A percentile compares a stretch with the other conserved stretches of the same genome.
Conservation (phyloP, 1,139 yeast genomes). For the Geotrichum cucujoidarum region DNA sequence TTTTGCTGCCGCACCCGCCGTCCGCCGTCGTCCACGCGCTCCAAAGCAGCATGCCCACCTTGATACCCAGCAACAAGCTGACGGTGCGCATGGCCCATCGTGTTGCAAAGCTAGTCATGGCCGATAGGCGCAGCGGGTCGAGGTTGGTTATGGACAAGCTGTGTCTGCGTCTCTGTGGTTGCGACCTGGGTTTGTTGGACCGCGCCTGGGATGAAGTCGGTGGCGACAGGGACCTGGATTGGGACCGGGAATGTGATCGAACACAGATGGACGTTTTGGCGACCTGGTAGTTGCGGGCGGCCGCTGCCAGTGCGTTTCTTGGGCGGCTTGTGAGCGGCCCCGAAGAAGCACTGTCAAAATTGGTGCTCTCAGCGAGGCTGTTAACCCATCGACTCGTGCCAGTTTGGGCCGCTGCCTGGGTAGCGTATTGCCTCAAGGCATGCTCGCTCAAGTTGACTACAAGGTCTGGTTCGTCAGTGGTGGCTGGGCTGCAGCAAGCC, state of each 20-base stretch:
- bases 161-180: too few species aligned
- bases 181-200: too few species aligned
- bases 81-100: not conserved
- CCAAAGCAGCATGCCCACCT: not conserved
- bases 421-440: not conserved
- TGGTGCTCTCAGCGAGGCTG: conserved; percentile 26
- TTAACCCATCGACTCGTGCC: not conserved
- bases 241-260: too few species aligned
- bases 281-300: too few species aligned
- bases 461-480: not conserved
- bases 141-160: conserved; percentile 2
- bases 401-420: not conserved
- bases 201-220: too few species aligned
- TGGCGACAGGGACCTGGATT: too few species aligned
- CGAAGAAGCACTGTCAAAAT: too few species aligned
- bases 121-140: conserved; percentile 8
- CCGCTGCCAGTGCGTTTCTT: too few species aligned
- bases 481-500: not conserved
- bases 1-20: not conserved
- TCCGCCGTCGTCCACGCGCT: not conserved
- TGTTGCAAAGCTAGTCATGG: not conserved
- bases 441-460: not conserved
- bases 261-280: not conserved
- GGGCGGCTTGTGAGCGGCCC: too few species aligned
- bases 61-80: not conserved